These are phyloP conservation scores for Pseudogymnoascus destructans DNA, from an alignment of 2,329 filamentous ascomycete genomes.

Conservation along the genomic window DNA sequence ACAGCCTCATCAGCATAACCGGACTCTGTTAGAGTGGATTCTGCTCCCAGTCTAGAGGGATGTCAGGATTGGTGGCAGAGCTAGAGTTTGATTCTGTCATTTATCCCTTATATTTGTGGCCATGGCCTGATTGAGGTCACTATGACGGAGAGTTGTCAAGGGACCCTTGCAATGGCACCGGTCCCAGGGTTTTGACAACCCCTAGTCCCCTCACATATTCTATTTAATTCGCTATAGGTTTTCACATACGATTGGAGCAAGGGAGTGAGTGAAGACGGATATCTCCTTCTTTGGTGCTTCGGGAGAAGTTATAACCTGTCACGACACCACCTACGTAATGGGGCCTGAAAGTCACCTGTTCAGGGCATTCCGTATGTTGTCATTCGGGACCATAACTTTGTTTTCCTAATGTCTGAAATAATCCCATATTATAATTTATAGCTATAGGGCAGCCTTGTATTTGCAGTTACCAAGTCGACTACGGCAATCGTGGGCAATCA, in stretches of 20 bases:
- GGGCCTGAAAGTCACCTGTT: neutral
- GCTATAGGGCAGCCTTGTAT: neutral
- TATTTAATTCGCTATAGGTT: neutral
- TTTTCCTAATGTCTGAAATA: neutral
- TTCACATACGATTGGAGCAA: neutral
- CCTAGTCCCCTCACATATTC: neutral
- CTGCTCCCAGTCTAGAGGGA: neutral
- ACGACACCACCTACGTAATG: conserved; percentile 1
- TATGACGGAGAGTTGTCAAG: neutral
- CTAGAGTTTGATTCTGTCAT: neutral
- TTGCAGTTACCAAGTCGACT: neutral
- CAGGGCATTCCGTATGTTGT: neutral
- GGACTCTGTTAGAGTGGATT: neutral
- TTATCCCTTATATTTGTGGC: neutral
- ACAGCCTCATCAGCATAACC: neutral
- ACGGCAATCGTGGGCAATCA: neutral
- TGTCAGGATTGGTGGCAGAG: neutral
- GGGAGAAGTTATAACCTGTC: neutral
- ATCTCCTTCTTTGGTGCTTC: neutral
- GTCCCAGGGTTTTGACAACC: neutral
- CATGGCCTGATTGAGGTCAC: neutral
- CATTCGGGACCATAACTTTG: neutral
- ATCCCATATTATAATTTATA: neutral
- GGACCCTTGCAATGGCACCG: neutral
- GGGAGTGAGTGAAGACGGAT: neutral